Percentiles rank a stretch among this genome's conserved stretches.
These are phyloP conservation scores for Ustilago trichophora DNA, from an alignment of 1,284 basidiomycete genomes.

Conservation along the genomic window DNA sequence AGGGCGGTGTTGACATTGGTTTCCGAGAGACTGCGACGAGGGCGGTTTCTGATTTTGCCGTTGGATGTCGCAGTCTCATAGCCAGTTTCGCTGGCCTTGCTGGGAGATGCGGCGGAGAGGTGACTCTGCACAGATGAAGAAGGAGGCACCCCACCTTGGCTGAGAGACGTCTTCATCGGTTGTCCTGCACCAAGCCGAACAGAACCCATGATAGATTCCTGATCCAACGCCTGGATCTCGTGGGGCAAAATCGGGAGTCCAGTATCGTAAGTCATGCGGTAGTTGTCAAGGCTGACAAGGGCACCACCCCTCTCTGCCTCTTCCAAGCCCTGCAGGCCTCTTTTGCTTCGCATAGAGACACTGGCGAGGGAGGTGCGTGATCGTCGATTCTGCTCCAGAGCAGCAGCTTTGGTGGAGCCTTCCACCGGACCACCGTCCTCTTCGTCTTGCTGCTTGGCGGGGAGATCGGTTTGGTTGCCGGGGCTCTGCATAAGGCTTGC, in stretches of 20 bases:
- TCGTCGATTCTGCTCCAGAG: constrained; percentile 25
- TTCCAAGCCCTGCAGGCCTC: constrained; percentile 46
- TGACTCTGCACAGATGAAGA: constrained; percentile 4
- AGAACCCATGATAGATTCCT: constrained; percentile 51
- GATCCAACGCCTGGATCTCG: constrained; percentile 39
- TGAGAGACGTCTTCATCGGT: constrained; percentile 19
- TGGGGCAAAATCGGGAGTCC: constrained; percentile 49
- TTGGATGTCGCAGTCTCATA: not conserved
- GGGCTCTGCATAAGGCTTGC: constrained; percentile 43
- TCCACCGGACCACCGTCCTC: constrained; percentile 1
- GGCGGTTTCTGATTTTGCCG: constrained; percentile 25
- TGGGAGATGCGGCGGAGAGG: constrained; percentile 2
- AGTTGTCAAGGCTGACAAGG: constrained; percentile 52
- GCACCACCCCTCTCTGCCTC: constrained; percentile 52
- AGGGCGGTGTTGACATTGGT: constrained; percentile 17
- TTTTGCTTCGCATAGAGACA: constrained; percentile 50
- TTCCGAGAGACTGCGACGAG: constrained; percentile 35
- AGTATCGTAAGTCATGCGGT: constrained; percentile 42
- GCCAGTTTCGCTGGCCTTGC: not conserved
- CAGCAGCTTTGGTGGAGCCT: constrained; percentile 30
- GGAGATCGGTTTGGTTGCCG: not conserved
- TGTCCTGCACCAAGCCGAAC: constrained; percentile 16
- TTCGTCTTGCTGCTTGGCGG: not conserved
- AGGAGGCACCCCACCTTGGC: constrained; percentile 5
- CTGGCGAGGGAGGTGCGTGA: constrained; percentile 34